Evolutionary conservation across 2,329 filamentous ascomycete species (phyloP).

Genomic region (Claviceps cyperi): DNA sequence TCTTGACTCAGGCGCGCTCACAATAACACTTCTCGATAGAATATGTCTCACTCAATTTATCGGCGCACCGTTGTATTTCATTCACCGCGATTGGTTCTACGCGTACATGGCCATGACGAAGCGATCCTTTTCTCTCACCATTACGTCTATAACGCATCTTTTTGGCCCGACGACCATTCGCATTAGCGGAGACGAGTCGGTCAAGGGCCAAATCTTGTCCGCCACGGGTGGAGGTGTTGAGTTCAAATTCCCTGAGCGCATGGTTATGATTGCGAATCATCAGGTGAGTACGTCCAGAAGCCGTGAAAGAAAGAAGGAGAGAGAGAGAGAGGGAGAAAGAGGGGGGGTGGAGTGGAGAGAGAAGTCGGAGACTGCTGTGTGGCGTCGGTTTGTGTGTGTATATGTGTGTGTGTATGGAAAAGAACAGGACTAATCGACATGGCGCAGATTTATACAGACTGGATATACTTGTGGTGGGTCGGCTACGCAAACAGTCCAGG

Average conservation of each 20-base stretch:
- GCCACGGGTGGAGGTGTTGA: constrained; percentile 59
- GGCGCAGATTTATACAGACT: constrained; percentile 66
- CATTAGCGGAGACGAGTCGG: constrained; percentile 70
- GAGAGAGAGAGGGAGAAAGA: not conserved
- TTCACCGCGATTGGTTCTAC: constrained; percentile 68
- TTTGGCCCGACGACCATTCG: constrained; percentile 75
- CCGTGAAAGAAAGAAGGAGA: not conserved
- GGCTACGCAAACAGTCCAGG: constrained; percentile 63
- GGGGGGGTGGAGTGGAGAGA: not conserved
- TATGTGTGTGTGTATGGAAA: not conserved
- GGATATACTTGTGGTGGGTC: constrained; percentile 88
- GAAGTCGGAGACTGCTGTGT: constrained; percentile 8
- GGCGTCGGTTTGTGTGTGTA: not conserved
- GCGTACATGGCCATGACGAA: constrained; percentile 81
- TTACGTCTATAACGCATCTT: constrained; percentile 69
- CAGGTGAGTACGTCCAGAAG: constrained; percentile 35
- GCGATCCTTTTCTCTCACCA: constrained; percentile 63
- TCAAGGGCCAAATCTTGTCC: constrained; percentile 58
- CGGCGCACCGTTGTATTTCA: constrained; percentile 59
- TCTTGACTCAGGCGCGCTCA: not conserved
- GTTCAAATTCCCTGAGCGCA: constrained; percentile 65
- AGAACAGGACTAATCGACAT: not conserved
- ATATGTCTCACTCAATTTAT: constrained; percentile 61
- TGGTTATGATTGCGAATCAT: constrained; percentile 79
- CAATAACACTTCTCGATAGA: constrained; percentile 19